Percentiles rank a stretch among this genome's conserved stretches.
phyloP scores from a whole-genome alignment of 78 protist species.

The Corallochytrium limacisporum region DNA sequence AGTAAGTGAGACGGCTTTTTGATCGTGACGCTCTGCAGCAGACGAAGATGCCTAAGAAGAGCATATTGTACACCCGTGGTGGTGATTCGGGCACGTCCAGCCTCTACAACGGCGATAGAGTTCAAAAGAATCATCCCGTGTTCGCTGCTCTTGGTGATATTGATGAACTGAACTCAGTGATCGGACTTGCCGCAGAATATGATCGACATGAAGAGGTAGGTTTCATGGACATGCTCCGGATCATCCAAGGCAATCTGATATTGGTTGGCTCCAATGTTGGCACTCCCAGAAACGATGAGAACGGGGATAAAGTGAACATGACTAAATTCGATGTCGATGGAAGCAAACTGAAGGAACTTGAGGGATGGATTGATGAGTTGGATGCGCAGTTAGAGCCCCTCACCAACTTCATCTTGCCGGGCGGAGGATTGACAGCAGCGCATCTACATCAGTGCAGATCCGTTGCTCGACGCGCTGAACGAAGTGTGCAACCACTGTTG shows the following conservation, averaged over 20 bases:
- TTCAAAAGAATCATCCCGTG: not conserved
- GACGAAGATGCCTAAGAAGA: too few relatives aligned
- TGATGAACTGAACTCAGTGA: not conserved
- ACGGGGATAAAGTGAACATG: not conserved
- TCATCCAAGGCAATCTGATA: not conserved
- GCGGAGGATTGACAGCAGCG: conserved; percentile 44
- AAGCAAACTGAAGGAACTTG: conserved; percentile 26
- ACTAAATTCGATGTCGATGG: conserved; percentile 11
- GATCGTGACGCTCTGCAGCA: too few relatives aligned
- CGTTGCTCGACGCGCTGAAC: conserved; percentile 39
- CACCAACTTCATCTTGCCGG: conserved; percentile 61
- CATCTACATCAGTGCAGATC: conserved; percentile 54
- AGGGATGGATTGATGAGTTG: conserved; percentile 61
- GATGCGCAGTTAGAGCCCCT: conserved; percentile 56
- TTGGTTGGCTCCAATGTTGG: not conserved
- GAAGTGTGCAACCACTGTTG: not conserved
- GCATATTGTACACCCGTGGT: too few relatives aligned
- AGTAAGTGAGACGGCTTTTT: too few relatives aligned
- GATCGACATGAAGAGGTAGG: not conserved
- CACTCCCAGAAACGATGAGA: not conserved
- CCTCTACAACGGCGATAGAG: not conserved
- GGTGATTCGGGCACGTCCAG: not conserved
- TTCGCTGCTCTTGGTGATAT: not conserved
- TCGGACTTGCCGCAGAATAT: not conserved
- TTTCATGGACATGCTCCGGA: not conserved